Evolutionary conservation across 2,329 filamentous ascomycete genomes (phyloP).

Genomic region (Aspergillus sojae): DNA sequence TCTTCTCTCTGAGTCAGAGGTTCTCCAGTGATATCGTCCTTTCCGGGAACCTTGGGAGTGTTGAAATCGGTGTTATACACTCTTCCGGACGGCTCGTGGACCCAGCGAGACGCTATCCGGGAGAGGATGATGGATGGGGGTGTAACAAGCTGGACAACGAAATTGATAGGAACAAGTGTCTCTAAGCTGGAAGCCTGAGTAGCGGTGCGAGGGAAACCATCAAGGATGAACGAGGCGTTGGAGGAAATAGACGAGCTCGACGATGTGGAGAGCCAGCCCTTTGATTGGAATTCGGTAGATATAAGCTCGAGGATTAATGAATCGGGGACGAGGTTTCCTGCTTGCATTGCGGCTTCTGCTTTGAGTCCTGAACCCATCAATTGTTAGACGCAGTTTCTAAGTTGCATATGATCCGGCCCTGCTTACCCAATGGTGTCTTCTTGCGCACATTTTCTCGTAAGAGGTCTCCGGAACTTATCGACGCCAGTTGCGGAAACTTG

Average conservation of each 20-base stretch:
- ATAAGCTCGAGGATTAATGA: constrained; percentile 90
- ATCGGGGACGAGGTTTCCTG: constrained; percentile 88
- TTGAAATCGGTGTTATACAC: constrained; percentile 97
- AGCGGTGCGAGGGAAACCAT: constrained; percentile 91
- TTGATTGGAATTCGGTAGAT: constrained; percentile 79
- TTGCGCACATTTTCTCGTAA: constrained; percentile 90
- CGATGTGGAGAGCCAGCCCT: constrained; percentile 72
- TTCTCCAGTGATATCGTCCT: constrained; percentile 91
- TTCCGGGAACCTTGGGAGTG: constrained; percentile 75
- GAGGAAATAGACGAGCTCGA: constrained; percentile 63
- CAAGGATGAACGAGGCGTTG: constrained; percentile 86
- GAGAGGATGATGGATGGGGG: constrained; percentile 84
- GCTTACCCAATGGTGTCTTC: constrained; percentile 77
- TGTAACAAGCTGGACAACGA: constrained; percentile 84
- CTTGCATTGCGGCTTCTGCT: constrained; percentile 84
- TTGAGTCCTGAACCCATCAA: constrained; percentile 69
- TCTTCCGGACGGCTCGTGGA: constrained; percentile 86
- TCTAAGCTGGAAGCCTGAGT: constrained; percentile 78
- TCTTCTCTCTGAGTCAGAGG: constrained; percentile 78
- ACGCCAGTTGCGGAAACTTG: constrained; percentile 83
- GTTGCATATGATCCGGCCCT: background rate
- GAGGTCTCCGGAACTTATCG: constrained; percentile 92
- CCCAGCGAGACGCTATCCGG: constrained; percentile 89
- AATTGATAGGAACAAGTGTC: constrained; percentile 85
- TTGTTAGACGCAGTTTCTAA: constrained; percentile 2